phyloP scores from a whole-genome alignment of 2,329 filamentous ascomycete genomes.

The Exophiala sideris region DNA sequence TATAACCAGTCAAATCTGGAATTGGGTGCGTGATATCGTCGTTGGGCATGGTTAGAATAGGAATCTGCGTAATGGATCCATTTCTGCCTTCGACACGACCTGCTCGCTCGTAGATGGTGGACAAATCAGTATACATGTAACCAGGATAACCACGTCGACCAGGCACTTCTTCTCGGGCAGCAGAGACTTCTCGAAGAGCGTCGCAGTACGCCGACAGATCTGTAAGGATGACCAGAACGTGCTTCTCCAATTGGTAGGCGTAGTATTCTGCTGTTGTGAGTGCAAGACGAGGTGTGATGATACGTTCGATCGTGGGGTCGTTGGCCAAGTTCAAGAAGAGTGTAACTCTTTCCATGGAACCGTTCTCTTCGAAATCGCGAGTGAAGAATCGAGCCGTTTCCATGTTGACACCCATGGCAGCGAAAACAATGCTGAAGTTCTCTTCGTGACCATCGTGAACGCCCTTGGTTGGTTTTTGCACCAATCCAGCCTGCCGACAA shows the following conservation, averaged over 20 bases:
- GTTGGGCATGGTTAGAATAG: constrained; percentile 99
- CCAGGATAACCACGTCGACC: constrained; percentile 98
- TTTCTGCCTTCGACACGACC: constrained; percentile 96
- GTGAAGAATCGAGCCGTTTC: constrained; percentile 99
- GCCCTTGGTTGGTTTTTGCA: constrained; percentile 89
- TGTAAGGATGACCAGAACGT: constrained; percentile 97
- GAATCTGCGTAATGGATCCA: constrained; percentile 98
- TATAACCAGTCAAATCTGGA: constrained; percentile 97
- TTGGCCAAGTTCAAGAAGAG: constrained; percentile 99
- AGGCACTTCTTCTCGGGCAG: constrained; percentile 95
- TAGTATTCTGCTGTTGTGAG: constrained; percentile 99
- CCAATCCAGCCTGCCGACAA: constrained; percentile 92
- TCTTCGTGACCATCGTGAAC: constrained; percentile 96
- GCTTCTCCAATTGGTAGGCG: constrained; percentile 99
- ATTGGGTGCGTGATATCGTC: constrained; percentile 99
- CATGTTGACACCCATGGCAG: constrained; percentile 99
- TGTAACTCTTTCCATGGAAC: constrained; percentile 93
- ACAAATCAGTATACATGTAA: constrained; percentile 99
- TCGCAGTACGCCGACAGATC: constrained; percentile 98
- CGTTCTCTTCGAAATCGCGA: constrained; percentile 97
- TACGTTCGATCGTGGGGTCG: constrained; percentile 98
- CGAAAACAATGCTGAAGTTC: constrained; percentile 99
- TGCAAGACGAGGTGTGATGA: constrained; percentile 97
- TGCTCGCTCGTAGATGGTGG: constrained; percentile 98
- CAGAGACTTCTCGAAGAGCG: constrained; percentile 96